These are phyloP conservation scores for Ascochyta lentis DNA, from an alignment of 2,329 filamentous ascomycete species.

Conservation along the genomic window DNA sequence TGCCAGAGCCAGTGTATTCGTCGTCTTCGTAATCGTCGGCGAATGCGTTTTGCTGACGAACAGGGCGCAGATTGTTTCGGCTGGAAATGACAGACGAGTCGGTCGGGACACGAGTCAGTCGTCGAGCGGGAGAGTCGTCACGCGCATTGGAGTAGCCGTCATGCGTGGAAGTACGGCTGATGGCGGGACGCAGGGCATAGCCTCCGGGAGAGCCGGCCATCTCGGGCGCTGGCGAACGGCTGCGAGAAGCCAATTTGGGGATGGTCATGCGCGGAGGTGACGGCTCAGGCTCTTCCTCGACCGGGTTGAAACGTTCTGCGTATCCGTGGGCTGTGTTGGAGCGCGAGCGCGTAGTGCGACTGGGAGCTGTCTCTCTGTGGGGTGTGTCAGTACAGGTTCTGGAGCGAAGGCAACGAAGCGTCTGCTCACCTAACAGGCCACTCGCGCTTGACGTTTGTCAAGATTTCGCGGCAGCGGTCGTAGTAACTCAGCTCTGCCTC, in stretches of 20 bases:
- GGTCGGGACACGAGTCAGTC: conserved; percentile 61
- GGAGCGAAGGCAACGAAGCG: not conserved
- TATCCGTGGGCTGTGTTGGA: conserved; percentile 71
- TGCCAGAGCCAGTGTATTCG: conserved; percentile 34
- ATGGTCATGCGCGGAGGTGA: conserved; percentile 58
- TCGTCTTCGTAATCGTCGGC: conserved; percentile 49
- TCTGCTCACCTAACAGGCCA: conserved; percentile 68
- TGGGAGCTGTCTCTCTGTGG: conserved; percentile 35
- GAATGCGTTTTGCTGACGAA: conserved; percentile 44
- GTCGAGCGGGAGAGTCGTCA: conserved; percentile 59
- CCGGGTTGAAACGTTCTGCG: conserved; percentile 63
- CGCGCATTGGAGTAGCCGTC: conserved; percentile 63
- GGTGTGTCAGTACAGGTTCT: conserved; percentile 22
- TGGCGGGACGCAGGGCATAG: conserved; percentile 54
- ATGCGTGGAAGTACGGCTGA: conserved; percentile 63
- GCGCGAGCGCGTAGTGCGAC: conserved; percentile 60
- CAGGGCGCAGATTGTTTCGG: conserved; percentile 56
- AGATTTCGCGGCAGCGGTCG: conserved; percentile 85
- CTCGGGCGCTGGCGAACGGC: conserved; percentile 49
- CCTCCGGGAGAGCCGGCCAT: conserved; percentile 32
- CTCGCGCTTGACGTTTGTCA: conserved; percentile 71
- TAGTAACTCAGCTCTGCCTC: conserved; percentile 91
- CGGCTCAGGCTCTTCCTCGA: conserved; percentile 62
- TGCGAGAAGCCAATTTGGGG: conserved; percentile 51
- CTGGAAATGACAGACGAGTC: conserved; percentile 60